A percentile compares a stretch with the other conserved stretches of the same genome.
Conservation (phyloP, 2,329 filamentous ascomycete genomes). For the Microcyclosporella mali region DNA sequence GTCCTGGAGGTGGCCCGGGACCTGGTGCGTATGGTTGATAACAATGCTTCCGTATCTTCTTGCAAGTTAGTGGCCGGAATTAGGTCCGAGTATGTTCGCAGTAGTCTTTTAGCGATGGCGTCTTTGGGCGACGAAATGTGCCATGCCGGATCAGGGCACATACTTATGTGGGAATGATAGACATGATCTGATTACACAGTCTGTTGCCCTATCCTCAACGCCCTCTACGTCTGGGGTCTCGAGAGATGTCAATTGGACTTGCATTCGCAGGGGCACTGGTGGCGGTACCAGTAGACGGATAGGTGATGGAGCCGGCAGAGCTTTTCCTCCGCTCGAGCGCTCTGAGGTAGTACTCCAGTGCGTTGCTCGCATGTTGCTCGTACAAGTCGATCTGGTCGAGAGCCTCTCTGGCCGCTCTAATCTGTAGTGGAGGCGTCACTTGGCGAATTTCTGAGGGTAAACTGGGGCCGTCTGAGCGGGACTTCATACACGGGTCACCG, state of each 20-base stretch:
- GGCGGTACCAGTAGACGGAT: neutral
- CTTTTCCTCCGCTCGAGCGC: constrained; percentile 12
- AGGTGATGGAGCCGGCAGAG: neutral
- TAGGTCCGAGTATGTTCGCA: no score
- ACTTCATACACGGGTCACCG: constrained; percentile 11
- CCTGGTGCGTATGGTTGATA: constrained; percentile 16
- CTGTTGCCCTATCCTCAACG: neutral
- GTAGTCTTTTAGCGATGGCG: constrained; percentile 9
- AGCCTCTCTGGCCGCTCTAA: constrained; percentile 11
- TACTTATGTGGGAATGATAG: no score
- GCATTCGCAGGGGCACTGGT: neutral
- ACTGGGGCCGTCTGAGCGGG: neutral
- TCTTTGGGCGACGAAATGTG: constrained; percentile 3
- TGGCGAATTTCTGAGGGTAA: constrained; percentile 8
- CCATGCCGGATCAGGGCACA: no score
- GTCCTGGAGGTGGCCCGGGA: constrained; percentile 21
- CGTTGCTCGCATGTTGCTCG: constrained; percentile 14
- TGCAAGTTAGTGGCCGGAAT: no score
- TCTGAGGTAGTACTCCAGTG: constrained; percentile 15
- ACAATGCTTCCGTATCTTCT: neutral
- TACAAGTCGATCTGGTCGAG: constrained; percentile 16
- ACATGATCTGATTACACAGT: neutral
- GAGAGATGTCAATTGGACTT: neutral
- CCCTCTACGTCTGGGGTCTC: neutral
- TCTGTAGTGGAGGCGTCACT: constrained; percentile 7